Base-by-base conservation (phyloP, 495 filamentous ascomycete genomes). In the Penicillium atrosanguineum region DNA sequence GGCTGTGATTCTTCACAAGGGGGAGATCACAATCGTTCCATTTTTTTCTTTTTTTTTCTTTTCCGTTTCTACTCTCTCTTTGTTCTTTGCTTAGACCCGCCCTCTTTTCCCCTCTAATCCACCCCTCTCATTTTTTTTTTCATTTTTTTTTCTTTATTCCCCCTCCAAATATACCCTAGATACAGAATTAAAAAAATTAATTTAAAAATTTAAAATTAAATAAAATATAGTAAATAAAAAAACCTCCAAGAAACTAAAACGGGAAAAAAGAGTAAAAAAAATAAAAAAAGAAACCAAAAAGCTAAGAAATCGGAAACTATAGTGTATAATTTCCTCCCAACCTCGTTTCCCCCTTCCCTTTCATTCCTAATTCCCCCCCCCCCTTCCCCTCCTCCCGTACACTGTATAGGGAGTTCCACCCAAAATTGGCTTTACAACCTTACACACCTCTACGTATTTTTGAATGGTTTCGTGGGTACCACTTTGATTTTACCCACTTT, bases 1-100 rank as follows among this genome's bases (percentile, higher is more conserved):
- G 55, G 55, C 39, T 53, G 42, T 50, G 19, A 56, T 73, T 69
- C 66, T 71, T 67, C 70, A 72, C 51, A 54, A 55, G 50, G 51
- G 50, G 26, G 50, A 36, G 18, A 45, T 52, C 44, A 50, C 34
- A 43, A 23, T 53, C 50, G 34, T 21, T 52, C 51, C 50, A 49
- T 57, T 53, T 60, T 50, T 46, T 18, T 19, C 31, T 37, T 48
- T 47, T 42, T 28, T 20, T 43, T 44, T 41, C 43, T 29, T 49
- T 48, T 46, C 47, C 52, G 47, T 8, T 23, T 29, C 14, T 25
- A 16, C 21, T 41, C 38, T 20, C 25, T 21, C 31, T 47, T 39
- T 36, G 46, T 31, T 51, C 25, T 15, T 36, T 29, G 7, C 20
- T 41, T 50, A 41, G 43, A 16, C 36, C 23, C 34, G 36, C n/a